Evolutionary conservation across 1,284 basidiomycete genomes (phyloP).

Genomic region (Ustilago shanxiensis): DNA sequence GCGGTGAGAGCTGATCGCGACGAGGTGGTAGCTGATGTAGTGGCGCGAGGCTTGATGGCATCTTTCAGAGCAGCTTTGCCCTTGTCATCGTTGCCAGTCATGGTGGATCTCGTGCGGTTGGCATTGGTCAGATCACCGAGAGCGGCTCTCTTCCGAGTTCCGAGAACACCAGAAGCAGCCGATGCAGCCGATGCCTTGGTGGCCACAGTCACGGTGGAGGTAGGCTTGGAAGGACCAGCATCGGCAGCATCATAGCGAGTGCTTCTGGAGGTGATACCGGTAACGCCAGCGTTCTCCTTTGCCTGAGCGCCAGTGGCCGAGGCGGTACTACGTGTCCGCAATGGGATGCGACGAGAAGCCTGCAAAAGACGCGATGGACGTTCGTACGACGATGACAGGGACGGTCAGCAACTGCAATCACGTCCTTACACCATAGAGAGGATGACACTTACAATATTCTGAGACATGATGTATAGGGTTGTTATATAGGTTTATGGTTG

Average conservation of each 20-base stretch:
- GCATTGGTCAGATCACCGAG: constrained; percentile 69
- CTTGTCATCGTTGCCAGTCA: constrained; percentile 43
- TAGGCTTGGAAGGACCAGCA: constrained; percentile 53
- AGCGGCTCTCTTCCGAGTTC: constrained; percentile 67
- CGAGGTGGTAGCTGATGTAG: constrained; percentile 31
- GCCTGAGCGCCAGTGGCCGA: constrained; percentile 40
- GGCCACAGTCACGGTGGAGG: constrained; percentile 36
- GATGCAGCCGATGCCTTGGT: constrained; percentile 38
- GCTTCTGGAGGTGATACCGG: constrained; percentile 30
- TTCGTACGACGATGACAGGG: background rate
- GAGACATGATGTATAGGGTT: constrained; percentile 29
- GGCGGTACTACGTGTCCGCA: constrained; percentile 52
- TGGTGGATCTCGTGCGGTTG: constrained; percentile 46
- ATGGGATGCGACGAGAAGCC: constrained; percentile 52
- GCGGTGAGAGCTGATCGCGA: constrained; percentile 27
- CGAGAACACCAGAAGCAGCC: constrained; percentile 51
- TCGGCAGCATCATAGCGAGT: constrained; percentile 41
- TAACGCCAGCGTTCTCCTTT: constrained; percentile 49
- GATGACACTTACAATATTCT: constrained; percentile 34
- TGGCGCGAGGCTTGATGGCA: constrained; percentile 49
- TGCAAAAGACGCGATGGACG: constrained; percentile 9
- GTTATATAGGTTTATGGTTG: constrained; percentile 6
- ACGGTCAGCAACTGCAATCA: constrained; percentile 13
- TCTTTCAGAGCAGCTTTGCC: constrained; percentile 52
- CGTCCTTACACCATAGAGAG: too few relatives aligned